Evolutionary conservation across 768 basidiomycete species (phyloP).

Genomic region (Cystobasidiopsis lactophilus): DNA sequence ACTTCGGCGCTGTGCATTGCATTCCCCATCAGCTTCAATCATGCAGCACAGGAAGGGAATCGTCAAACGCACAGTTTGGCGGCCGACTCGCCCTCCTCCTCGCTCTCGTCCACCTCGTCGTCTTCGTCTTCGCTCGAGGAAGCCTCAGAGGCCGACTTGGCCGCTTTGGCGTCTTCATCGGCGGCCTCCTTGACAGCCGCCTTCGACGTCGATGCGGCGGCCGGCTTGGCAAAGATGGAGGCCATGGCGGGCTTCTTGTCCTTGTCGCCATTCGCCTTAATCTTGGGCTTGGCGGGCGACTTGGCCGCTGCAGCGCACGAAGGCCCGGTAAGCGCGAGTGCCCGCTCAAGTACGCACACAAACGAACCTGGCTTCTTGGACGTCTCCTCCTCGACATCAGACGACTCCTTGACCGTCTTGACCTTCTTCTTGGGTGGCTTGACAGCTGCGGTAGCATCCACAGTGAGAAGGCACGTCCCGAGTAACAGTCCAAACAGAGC

Average conservation of each 20-base stretch:
- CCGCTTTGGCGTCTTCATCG: conserved; percentile 22
- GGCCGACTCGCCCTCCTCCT: conserved; percentile 28
- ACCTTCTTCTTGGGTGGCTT: not conserved
- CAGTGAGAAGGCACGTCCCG: not conserved
- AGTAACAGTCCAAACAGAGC: not conserved
- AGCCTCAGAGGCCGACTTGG: conserved; percentile 28
- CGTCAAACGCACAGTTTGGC: conserved; percentile 46
- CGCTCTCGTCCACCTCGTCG: conserved; percentile 27
- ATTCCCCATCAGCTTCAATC: conserved; percentile 5
- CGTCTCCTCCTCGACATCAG: not conserved
- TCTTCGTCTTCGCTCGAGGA: conserved; percentile 24
- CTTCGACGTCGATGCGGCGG: conserved; percentile 22
- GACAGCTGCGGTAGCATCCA: not conserved
- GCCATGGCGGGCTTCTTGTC: not conserved
- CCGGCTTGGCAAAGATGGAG: not conserved
- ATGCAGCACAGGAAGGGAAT: not conserved
- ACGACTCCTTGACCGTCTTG: not conserved
- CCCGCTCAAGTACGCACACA: not conserved
- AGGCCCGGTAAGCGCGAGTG: not conserved
- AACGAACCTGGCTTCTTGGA: not conserved
- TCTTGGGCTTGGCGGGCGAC: conserved; percentile 1
- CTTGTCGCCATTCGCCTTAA: not conserved
- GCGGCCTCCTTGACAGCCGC: conserved; percentile 18
- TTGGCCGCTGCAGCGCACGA: not conserved
- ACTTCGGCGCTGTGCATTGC: conserved; percentile 37